Evolutionary conservation across 148 eudicot species (phyloP), one percentile per base, ranked within the genome.

Genomic region (Diospyros kaki): DNA sequence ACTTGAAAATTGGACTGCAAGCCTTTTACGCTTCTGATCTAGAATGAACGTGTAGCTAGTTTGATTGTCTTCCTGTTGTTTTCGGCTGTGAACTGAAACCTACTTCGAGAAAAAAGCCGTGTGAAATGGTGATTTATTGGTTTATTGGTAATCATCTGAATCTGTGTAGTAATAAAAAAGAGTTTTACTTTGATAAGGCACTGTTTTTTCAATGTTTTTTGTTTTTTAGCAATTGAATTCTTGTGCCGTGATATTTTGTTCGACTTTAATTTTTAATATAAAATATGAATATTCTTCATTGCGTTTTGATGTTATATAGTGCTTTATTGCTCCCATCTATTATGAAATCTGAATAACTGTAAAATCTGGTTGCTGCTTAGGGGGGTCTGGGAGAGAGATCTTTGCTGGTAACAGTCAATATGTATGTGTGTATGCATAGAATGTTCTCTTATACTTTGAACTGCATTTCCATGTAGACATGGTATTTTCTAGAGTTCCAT

Each of bases 1-100:
- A 17, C 40, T 72, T 72, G 15, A 44, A 60, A 28, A n/a, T 72
- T 58, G 64, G 9, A 42, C 15, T 58, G 74, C 11, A 72, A 55
- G 41, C 45, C 62, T 43, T 42, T 66, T 9, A 12, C 2, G 4
- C 1, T 5, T 9, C 9, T 43, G 6, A 14, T 3, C 8, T 43
- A 18, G 43, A 28, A 28, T 28, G 28, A 28, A 44, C 9, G 5
- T 15, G 46, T 13, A 13, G 6, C 39, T 50, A 18, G 52, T 48
- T 48, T 8, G 8, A 48, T 48, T 48, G 4, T 48, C 6, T 48
- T 48, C 52, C 8, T 48, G 52, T 48, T 4, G 6, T 48, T 48
- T 8, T 48, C 52, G 8, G 52, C 52, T 48, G 8, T 48, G 52
- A 4, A 4, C 8, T 48, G 52, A 48, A 48, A 4, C 52, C 8